Base-by-base conservation (phyloP, 2,329 filamentous ascomycete genomes). In the Diaporthe velutina region DNA sequence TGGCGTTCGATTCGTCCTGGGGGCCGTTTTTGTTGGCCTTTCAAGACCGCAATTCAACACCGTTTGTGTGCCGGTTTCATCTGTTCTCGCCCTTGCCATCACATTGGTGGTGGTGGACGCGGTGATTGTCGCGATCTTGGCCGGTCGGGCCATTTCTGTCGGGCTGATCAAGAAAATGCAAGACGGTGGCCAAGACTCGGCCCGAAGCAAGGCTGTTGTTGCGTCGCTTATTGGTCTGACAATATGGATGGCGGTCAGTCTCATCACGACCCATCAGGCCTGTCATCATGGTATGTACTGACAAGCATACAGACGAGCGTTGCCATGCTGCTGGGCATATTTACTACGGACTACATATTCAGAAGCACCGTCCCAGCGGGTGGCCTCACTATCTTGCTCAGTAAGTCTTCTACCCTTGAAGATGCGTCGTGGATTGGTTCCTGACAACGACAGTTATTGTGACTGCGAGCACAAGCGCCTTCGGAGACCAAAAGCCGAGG, bases 241-340 rank as follows among this genome's bases (percentile, higher is more conserved):
- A n/a, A 79, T 89, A 42, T 91, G 90, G 90, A 88, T 86, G 70
- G 88, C 83, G 78, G 88, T 90, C 79, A 80, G 88, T 87, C 22
- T 40, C 42, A 30, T 35, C 30, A 25, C 38, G 12, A 35, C 25
- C 22, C 19, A 35, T 28, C n/a, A 3, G 2, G 12, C 58, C 33
- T 28, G 48, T 76, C 30, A 40, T n/a, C 40, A 64, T 35, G 10
- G 50, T 25, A 78, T 60, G 77, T 66, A 78, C 77, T 73, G 30
- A 75, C 76, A 78, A 58, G 77, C 66, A 17, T 75, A 13, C 71
- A 90, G 88, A 84, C 85, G 74, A 91, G 90, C 77, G 83, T 87
- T 10, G 83, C 86, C 12, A 83, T 90, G 80, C 82, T 89, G 67
- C 79, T 91, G 10, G 90, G 89, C 45, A 82, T 87, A 57, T 77